Evolutionary conservation across 768 basidiomycete genomes (phyloP).

Genomic region (Leucosporidium scottii): DNA sequence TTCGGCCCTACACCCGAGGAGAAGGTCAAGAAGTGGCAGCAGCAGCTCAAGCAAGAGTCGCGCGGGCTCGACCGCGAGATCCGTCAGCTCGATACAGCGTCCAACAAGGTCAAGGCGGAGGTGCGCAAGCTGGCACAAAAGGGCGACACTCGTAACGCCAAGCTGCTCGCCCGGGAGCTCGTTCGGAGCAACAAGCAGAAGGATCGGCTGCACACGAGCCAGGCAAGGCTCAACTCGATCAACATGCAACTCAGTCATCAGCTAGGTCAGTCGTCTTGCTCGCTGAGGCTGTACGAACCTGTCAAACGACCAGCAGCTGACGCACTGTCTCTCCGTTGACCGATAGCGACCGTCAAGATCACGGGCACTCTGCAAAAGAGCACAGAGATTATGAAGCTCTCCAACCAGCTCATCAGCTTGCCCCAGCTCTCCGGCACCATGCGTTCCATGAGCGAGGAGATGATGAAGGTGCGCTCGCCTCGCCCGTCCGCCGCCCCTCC

Average conservation of each 20-base stretch:
- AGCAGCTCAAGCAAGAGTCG: constrained; percentile 71
- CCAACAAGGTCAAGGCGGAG: constrained; percentile 65
- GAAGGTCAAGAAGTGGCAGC: constrained; percentile 82
- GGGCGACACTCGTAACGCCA: constrained; percentile 85
- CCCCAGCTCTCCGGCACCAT: constrained; percentile 88
- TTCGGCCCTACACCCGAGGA: constrained; percentile 97
- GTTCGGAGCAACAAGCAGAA: constrained; percentile 92
- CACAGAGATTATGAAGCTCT: constrained; percentile 96
- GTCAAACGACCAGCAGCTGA: background rate
- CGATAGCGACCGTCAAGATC: constrained; percentile 84
- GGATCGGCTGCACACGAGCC: constrained; percentile 80
- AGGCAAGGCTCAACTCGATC: constrained; percentile 86
- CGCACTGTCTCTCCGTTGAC: background rate
- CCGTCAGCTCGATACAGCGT: constrained; percentile 76
- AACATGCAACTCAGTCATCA: constrained; percentile 83
- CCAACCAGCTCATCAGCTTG: constrained; percentile 82
- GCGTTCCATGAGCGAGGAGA: constrained; percentile 98
- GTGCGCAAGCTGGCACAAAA: constrained; percentile 85
- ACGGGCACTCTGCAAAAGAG: constrained; percentile 97
- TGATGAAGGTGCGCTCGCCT: constrained; percentile 72
- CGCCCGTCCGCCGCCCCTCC: background rate
- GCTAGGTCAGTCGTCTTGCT: constrained; percentile 56
- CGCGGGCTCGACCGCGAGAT: constrained; percentile 86
- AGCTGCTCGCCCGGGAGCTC: constrained; percentile 87
- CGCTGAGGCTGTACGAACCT: background rate